Percentiles rank a stretch among this genome's conserved stretches.
phyloP scores from a whole-genome alignment of 768 basidiomycete species.

The Russula emetica region DNA sequence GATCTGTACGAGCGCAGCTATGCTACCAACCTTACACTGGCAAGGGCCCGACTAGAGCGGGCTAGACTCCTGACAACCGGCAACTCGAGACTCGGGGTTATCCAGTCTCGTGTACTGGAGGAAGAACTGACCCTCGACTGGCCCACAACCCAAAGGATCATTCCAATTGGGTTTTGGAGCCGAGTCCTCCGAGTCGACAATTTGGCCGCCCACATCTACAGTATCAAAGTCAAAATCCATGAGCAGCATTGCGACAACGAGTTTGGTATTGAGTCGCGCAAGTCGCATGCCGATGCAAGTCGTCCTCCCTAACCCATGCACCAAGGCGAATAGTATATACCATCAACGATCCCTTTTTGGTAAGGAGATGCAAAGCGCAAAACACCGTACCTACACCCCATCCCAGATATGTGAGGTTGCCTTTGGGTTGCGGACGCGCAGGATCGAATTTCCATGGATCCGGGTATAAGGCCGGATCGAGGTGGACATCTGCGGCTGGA shows the following conservation, averaged over 20 bases:
- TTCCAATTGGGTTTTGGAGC: conserved; percentile 73
- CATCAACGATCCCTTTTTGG: background rate
- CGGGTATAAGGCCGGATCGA: conserved; percentile 64
- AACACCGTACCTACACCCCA: conserved; percentile 73
- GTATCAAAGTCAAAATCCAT: no score
- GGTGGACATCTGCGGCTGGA: conserved; percentile 45
- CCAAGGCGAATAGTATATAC: no score
- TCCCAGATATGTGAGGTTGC: conserved; percentile 61
- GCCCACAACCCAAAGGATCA: conserved; percentile 57
- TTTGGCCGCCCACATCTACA: conserved; percentile 36
- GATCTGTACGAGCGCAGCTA: no score
- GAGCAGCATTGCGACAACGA: no score
- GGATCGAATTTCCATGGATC: conserved; percentile 80
- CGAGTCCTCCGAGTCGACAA: conserved; percentile 32
- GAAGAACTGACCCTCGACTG: conserved; percentile 40
- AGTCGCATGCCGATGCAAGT: conserved; percentile 69
- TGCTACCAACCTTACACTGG: no score
- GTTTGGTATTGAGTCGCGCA: conserved; percentile 41
- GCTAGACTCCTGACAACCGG: no score
- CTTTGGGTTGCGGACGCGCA: conserved; percentile 40
- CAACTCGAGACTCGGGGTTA: background rate
- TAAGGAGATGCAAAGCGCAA: background rate
- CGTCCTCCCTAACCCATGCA: conserved; percentile 49
- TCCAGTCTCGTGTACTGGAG: conserved; percentile 28
- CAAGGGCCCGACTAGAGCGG: no score